Evolutionary conservation across 495 filamentous ascomycete genomes (phyloP).

Genomic region (Cetradonia linearis): DNA sequence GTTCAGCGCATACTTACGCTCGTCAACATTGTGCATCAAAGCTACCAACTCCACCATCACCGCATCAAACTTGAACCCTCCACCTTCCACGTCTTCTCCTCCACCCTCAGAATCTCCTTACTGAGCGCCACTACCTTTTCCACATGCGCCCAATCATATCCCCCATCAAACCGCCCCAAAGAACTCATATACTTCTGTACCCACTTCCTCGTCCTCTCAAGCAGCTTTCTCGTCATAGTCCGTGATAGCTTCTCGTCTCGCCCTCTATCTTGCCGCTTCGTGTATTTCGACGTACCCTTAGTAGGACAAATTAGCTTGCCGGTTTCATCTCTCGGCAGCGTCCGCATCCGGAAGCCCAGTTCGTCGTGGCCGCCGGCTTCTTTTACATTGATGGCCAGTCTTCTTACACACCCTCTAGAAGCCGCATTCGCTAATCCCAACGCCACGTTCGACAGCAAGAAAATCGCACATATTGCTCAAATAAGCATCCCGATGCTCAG

Average conservation of each 20-base stretch:
- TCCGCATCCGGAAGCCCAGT: conserved; percentile 13
- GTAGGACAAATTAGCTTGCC: not conserved
- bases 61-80: conserved; percentile 15
- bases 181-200: conserved; percentile 61
- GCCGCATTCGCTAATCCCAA: conserved; percentile 12
- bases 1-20: conserved; percentile 18
- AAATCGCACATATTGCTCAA: conserved; percentile 21
- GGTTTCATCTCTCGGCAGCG: conserved; percentile 16
- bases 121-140: conserved; percentile 65
- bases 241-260: not conserved
- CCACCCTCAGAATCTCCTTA: conserved; percentile 39
- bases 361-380: conserved; percentile 6
- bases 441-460: conserved; percentile 11
- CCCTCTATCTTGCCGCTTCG: conserved; percentile 1
- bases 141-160: conserved; percentile 79
- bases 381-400: conserved; percentile 3
- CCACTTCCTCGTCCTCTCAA: conserved; percentile 31
- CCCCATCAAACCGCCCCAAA: conserved; percentile 54
- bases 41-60: conserved; percentile 16
- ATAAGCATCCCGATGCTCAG: conserved; percentile 19
- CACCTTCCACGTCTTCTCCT: conserved; percentile 14
- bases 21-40: conserved; percentile 24
- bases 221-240: not conserved
- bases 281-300: not conserved
- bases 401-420: conserved; percentile 10